Conservation (phyloP, 176 grass and related monocot species). For the Cymbopogon citratus region DNA sequence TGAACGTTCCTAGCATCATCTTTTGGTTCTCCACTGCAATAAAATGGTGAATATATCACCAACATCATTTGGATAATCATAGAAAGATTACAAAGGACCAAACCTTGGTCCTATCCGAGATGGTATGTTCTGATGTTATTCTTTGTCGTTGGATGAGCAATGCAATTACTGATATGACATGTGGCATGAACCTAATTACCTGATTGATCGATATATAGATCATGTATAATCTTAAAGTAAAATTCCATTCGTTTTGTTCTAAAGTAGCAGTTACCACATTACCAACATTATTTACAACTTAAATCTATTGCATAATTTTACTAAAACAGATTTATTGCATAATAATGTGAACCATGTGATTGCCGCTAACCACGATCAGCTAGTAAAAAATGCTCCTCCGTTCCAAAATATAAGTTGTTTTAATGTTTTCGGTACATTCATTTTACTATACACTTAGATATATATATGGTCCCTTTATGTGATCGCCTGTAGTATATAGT, state of each 20-base stretch:
- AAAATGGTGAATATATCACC: not conserved
- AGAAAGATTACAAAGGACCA: not conserved
- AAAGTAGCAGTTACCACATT: not conserved
- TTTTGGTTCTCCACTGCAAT: slow-evolving; percentile 75
- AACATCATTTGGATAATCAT: not conserved
- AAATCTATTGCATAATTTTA: too few relatives aligned
- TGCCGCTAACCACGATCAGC: not conserved
- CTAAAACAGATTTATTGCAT: not conserved
- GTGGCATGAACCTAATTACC: not conserved
- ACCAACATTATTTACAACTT: not conserved
- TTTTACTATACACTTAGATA: too few relatives aligned
- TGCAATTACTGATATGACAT: not conserved
- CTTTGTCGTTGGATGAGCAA: not conserved
- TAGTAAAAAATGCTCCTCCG: not conserved
- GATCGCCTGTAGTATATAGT: too few relatives aligned
- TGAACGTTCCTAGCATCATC: slow-evolving; percentile 90
- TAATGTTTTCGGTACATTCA: too few relatives aligned
- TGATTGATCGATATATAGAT: not conserved
- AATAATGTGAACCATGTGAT: not conserved
- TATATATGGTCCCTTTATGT: not conserved
- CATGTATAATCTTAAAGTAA: not conserved
- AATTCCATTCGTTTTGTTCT: not conserved
- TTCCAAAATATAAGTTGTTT: too few relatives aligned
- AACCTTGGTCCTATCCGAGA: not conserved
- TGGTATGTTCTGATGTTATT: not conserved